Conservation (phyloP, 768 basidiomycete genomes). For the Tubosaeta sp. region DNA sequence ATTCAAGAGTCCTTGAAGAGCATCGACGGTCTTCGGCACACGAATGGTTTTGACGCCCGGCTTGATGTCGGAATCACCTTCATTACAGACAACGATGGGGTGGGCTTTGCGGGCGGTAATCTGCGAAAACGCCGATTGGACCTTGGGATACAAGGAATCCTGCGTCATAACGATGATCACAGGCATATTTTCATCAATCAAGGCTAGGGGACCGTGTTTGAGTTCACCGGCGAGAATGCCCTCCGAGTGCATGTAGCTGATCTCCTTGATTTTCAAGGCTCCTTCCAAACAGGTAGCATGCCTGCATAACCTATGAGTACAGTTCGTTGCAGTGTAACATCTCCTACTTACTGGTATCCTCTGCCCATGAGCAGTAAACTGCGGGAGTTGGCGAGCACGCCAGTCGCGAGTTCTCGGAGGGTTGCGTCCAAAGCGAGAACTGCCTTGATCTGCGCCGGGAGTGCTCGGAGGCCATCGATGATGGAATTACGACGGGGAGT, state of each 20-base stretch:
- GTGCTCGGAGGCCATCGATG: constrained; percentile 87
- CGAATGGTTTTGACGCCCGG: constrained; percentile 82
- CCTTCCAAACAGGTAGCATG: constrained; percentile 98
- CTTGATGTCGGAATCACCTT: constrained; percentile 78
- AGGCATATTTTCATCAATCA: constrained; percentile 98
- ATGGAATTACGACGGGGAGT: constrained; percentile 87
- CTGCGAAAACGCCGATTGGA: constrained; percentile 92
- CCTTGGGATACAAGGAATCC: constrained; percentile 97
- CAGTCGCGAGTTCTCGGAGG: constrained; percentile 80
- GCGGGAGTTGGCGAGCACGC: constrained; percentile 71
- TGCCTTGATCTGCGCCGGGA: constrained; percentile 84
- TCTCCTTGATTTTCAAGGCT: constrained; percentile 99
- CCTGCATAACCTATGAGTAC: constrained; percentile 31
- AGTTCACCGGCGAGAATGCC: constrained; percentile 97
- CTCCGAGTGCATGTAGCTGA: constrained; percentile 65
- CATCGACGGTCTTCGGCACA: constrained; percentile 92
- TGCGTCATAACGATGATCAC: constrained; percentile 99
- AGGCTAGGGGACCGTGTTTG: constrained; percentile 96
- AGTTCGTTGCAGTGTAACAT: too few relatives aligned
- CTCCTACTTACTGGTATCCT: constrained; percentile 81
- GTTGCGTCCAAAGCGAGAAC: constrained; percentile 75
- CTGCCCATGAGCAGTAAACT: constrained; percentile 95
- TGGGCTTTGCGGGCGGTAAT: constrained; percentile 97
- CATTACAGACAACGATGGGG: constrained; percentile 93
- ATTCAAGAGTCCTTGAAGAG: constrained; percentile 92